Evolutionary conservation across 495 filamentous ascomycete species (phyloP).

Genomic region (Zalerion maritima): DNA sequence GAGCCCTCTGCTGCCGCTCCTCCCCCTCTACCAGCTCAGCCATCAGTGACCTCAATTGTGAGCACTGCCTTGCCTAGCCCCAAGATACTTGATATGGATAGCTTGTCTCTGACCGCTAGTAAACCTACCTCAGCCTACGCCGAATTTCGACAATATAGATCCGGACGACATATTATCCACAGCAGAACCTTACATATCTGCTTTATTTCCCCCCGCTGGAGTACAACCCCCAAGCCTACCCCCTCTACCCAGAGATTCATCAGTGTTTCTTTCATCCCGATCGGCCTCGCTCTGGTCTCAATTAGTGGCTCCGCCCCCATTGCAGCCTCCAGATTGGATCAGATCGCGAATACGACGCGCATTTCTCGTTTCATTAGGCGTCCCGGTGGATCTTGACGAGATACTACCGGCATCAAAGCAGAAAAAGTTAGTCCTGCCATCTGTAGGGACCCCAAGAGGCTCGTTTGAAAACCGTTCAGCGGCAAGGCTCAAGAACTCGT

Average conservation of each 20-base stretch:
- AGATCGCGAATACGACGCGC: conserved; percentile 89
- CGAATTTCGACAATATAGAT: conserved; percentile 52
- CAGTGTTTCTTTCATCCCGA: conserved; percentile 51
- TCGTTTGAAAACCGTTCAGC: conserved; percentile 36
- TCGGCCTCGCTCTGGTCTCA: conserved; percentile 92
- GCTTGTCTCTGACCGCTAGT: conserved; percentile 18
- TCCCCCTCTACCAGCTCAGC: conserved; percentile 27
- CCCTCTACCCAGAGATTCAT: conserved; percentile 29
- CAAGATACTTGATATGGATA: conserved; percentile 2
- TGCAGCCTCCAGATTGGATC: conserved; percentile 96
- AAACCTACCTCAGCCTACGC: conserved; percentile 39
- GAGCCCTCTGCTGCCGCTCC: conserved; percentile 23
- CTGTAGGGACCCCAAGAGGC: conserved; percentile 41
- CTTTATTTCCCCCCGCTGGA: conserved; percentile 40
- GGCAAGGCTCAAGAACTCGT: conserved; percentile 33
- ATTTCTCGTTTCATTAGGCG: conserved; percentile 90
- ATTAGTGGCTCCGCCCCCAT: conserved; percentile 81
- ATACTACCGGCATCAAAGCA: conserved; percentile 93
- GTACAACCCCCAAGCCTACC: conserved; percentile 34
- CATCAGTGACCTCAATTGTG: conserved; percentile 32
- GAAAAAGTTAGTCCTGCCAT: conserved; percentile 91
- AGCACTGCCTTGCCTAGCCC: conserved; percentile 32
- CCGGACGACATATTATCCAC: conserved; percentile 34
- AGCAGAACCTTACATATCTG: conserved; percentile 37
- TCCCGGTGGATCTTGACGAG: conserved; percentile 93